Evolutionary conservation across 108 stramenopile species (phyloP).

Genomic region (Cylindrotheca fusiformis): DNA sequence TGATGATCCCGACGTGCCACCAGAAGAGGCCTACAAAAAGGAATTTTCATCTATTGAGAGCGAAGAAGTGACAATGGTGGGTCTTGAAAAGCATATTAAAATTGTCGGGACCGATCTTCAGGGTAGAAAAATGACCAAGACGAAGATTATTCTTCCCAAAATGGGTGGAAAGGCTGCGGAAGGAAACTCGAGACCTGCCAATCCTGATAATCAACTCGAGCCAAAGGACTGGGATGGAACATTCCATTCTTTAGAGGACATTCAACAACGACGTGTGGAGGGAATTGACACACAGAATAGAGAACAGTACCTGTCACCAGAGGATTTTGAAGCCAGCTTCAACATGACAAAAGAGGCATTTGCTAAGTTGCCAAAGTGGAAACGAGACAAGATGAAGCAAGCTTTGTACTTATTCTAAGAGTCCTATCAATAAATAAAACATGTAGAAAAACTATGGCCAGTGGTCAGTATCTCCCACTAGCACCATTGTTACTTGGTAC

Average conservation of each 20-base stretch:
- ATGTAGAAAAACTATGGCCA: background rate
- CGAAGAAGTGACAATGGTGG: slow-evolving; percentile 21
- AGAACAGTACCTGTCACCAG: slow-evolving; percentile 32
- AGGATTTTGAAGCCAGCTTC: slow-evolving; percentile 27
- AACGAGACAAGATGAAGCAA: slow-evolving; percentile 18
- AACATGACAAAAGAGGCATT: slow-evolving; percentile 37
- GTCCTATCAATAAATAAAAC: background rate
- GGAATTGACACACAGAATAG: slow-evolving; percentile 21
- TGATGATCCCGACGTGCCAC: background rate
- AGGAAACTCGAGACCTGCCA: background rate
- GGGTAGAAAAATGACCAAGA: slow-evolving; percentile 19
- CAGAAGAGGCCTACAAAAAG: background rate
- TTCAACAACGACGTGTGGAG: slow-evolving; percentile 12
- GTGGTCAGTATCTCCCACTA: background rate
- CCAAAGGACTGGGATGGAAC: slow-evolving; percentile 20
- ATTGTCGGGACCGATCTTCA: slow-evolving; percentile 14
- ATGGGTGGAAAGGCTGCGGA: slow-evolving; percentile 2
- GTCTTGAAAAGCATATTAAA: slow-evolving; percentile 17
- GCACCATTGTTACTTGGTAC: background rate
- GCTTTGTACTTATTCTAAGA: slow-evolving; percentile 9
- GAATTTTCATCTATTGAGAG: slow-evolving; percentile 21
- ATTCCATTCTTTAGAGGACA: slow-evolving; percentile 13
- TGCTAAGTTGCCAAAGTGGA: slow-evolving; percentile 27
- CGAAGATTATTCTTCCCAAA: slow-evolving; percentile 24
- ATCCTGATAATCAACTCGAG: background rate